Evolutionary conservation across 805 yeast genomes (phyloP), one percentile per base, ranked within the genome.

Genomic region (Schwanniomyces yamadae): DNA sequence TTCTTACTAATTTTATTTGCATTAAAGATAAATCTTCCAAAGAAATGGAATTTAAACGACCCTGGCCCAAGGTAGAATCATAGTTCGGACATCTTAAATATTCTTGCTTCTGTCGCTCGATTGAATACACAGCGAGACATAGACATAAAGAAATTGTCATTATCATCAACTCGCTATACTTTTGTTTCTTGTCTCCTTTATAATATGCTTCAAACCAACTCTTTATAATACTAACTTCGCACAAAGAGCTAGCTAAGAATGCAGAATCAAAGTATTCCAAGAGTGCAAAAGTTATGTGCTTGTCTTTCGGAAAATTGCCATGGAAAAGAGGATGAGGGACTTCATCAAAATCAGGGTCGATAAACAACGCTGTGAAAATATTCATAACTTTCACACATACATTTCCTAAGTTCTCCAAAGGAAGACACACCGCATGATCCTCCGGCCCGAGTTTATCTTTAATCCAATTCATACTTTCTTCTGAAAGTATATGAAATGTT

Each of bases 381-480:
- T 42, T 39, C 16, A 50, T 26, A 22, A 51, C 47, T n/a, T 34
- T 27, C 20, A 48, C 40, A 23, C 58, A 54, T 9, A 52, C 45
- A 3, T 41, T 28, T 1, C 69, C 70, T 21, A 66, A 33, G 36
- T 57, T 55, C 15, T 48, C 42, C 16, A 67, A 42, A 9, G 68
- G 66, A 5, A 42, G 33, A 7, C 57, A 34, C 10, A 51, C 36
- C 15, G 48, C 37, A 4, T 34, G 40, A 11, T 54, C 43, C 2
- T 46, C 52, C 1, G 52, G 46, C 1, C 58, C 56, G 11, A 67
- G 43, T 17, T 51, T 45, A 6, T 39, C 41, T 18, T 49, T 50
- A 24, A 67, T 57, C 62, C 63, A 65, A 17, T 46, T 50, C 39
- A 65, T 37, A 9, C 67, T 61, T 33, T 58, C 57, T 11, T 52